These are phyloP conservation scores for Stachybotrys chlorohalonatus DNA, from an alignment of 2,329 filamentous ascomycete species.

Conservation along the genomic window DNA sequence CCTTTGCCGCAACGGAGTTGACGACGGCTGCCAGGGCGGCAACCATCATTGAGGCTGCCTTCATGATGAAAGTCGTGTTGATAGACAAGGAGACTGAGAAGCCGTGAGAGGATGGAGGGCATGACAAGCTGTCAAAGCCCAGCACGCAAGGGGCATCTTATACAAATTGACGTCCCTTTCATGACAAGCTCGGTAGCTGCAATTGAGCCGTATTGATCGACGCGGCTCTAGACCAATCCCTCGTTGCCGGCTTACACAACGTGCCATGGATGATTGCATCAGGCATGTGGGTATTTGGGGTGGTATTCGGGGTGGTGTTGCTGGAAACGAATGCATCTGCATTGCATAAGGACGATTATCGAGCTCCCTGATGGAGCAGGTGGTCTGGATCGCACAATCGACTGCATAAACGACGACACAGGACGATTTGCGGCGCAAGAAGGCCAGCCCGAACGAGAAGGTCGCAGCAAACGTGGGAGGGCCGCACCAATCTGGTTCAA, in stretches of 20 bases:
- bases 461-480: not conserved
- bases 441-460: not conserved
- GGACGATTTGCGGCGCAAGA: not conserved
- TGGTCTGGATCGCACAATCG: not conserved
- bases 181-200: not conserved
- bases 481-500: not conserved
- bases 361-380: not conserved
- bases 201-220: not conserved
- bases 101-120: not conserved
- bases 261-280: not conserved
- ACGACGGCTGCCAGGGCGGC: not conserved
- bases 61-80: not conserved
- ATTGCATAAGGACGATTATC: not conserved
- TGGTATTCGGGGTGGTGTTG: not conserved
- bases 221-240: not conserved
- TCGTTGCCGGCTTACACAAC: not conserved
- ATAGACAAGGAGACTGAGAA: not conserved
- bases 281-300: not conserved
- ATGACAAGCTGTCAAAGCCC: not conserved
- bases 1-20: constrained; percentile 1
- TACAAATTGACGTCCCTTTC: not conserved
- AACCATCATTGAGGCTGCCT: not conserved
- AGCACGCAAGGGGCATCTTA: not conserved
- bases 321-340: not conserved
- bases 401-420: not conserved